Evolutionary conservation across 1,139 yeast genomes (phyloP), one percentile per base, ranked within the genome.

Genomic region (Blastobotrys illinoisensis): DNA sequence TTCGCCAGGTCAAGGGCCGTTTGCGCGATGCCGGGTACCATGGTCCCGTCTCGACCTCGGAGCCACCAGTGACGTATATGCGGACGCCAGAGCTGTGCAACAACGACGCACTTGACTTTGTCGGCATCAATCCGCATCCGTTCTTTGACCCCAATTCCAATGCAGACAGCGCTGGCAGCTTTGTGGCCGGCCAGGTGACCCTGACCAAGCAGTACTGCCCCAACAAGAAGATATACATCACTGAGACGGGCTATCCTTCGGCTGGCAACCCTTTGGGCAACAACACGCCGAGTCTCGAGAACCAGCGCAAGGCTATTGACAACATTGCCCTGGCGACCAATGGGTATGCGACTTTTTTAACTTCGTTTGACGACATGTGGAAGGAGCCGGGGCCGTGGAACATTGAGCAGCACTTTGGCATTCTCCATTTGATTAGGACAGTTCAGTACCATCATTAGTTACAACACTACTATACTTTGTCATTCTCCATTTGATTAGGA

Each of bases 181-280:
- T 87, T 66, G 82, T 88, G 51, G 72, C 74, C 53, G 79, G 81
- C 26, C 95, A 89, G 72, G 74, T 82, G 58, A 69, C 67, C 23
- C 68, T 82, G 56, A 83, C 82, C 21, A 74, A 78, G 62, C 72
- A 71, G 18, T 73, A 76, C 44, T 72, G 75, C 59, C 57, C 59
- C 45, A 62, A 65, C 51, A 66, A 71, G 59, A 74, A 75, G 55
- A 77, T 80, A 24, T 74, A 78, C 40, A 70, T 77, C 46, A 85
- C 95, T 14, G 97, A 90, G 72, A 88, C 97, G 3, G 97, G 97
- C 44, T 90, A 88, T 69, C 97, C 97, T 60, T 82, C 85, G 60
- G 73, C 76, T 47, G 97, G 97, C 62, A 69, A 69, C 56, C 73
- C 77, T 54, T 83, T 88, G 66, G 97, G 97, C 55, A 72, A 72